Evolutionary conservation across 2,329 filamentous ascomycete species (phyloP), one percentile per base, ranked within the genome.

Genomic region (Fusarium pseudonygamai): DNA sequence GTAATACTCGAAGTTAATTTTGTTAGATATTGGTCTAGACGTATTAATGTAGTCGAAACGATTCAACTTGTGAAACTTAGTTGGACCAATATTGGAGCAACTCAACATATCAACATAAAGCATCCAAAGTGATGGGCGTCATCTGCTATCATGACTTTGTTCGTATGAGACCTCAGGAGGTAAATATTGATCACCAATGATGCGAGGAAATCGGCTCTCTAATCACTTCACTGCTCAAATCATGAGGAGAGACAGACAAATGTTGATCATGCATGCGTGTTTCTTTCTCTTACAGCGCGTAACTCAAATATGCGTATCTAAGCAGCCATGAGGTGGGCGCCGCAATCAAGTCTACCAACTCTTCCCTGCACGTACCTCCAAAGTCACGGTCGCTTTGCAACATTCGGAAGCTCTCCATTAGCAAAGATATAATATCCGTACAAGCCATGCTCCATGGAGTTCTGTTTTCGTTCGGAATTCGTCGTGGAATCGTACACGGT

Each of bases 401-500:
- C 52, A 59, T 66, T 64, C 50, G 67, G 67, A 58, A 59, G 67
- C 64, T 77, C 60, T 75, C 72, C 60, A 74, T 57, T 67, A 60
- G 64, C 69, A 60, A 72, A 69, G 61, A 61, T 67, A 64, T 58
- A 61, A 67, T 66, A 59, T 75, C 61, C 64, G 69, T 77, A 71
- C 71, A 77, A 40, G 43, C 66, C 75, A 66, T 70, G 73, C 65
- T 64, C 64, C 67, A 68, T 58, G 59, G 43, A 61, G 43, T 67
- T 67, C 64, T 69, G 39, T 59, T 60, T 55, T 76, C 46, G 65
- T 76, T 71, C 37, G 66, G 43, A 43, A 64, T 64, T 75, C 59
- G 67, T 71, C 69, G 69, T 66, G 71, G 76, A 76, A 78, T 79
- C 71, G 75, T 77, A 79, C 79, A 80, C 75, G 75, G 71, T 68